Evolutionary conservation across 305 asterid genomes (phyloP), one percentile per base, ranked within the genome.

Genomic region (Fraxinus floribunda): DNA sequence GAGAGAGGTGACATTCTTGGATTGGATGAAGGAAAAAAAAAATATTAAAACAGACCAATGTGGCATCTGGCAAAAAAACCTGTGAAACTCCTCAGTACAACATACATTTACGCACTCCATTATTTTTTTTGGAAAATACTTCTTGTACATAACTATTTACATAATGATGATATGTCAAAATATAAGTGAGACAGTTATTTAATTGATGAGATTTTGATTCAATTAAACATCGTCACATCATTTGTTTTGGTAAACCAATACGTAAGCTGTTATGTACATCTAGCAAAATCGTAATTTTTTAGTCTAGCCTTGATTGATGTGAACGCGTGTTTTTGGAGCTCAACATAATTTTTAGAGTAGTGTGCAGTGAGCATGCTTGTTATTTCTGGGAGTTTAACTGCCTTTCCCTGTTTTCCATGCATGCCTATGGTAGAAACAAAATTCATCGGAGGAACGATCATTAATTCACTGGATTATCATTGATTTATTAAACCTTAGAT

Each of bases 341-440:
- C n/a, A 62, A 34, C 64, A 10, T 46, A 78, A 77, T 81, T 72
- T 64, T 36, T 78, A 78, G 86, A 35, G 85, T 26, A 66, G 62
- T 35, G 85, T 78, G 82, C 76, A 82, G 64, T 52, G 71, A 39
- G 72, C 76, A 82, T 62, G 81, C 78, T 85, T 44, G 76, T 16
- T 8, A 30, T 29, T 75, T 38, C 3, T 10, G 76, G 20, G 46
- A 30, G 29, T 22, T 62, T 41, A 13, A 9, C 80, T n/a, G 41
- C 79, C 57, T 83, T 49, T 20, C 75, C 72, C 86, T 80, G n/a
- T 76, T 84, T 30, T 68, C 89, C 7, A 81, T 86, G 82, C 84
- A 55, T 76, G 29, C 68, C 22, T 38, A 38, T 15, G 11, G 20
- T 16, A 49, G 60, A 49, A 49, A 49, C 60, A 49, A 49, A 49